Evolutionary conservation across 805 yeast species (phyloP), one percentile per base, ranked within the genome.

Genomic region (Metschnikowia hibisci): DNA sequence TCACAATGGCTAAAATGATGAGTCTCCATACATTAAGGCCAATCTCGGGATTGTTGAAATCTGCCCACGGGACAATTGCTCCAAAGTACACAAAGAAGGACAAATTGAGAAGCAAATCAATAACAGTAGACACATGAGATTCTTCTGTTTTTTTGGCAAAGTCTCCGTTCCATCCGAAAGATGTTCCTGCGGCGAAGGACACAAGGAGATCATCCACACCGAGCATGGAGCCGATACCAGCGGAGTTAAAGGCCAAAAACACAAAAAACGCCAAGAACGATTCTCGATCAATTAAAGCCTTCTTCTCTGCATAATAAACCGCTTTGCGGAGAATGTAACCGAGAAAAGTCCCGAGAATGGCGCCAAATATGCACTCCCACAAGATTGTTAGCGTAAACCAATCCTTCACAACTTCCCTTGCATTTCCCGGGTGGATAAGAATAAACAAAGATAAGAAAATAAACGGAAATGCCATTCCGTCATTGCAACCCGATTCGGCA

Each of bases 381-480:
- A 89, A 65, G 30, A 88, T 71, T 3, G 95, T 85, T 23, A 85
- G 66, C 44, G 81, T 69, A 45, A 89, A 71, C 91, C 96, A 89
- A 50, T 89, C 84, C 56, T 82, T 81, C 23, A 88, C 77, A 46
- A 89, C 85, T 48, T 77, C 80, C 3, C 80, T 76, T 2, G 81
- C 78, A 41, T 85, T 64, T 3, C 85, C 85, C 25, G 75, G 73
- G 58, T 84, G 80, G n/a, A 79, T 60, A 41, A 89, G 77, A 36
- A 88, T 59, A 57, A 83, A 77, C 48, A 87, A 66, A 2, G 93
- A 80, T 32, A 90, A 62, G 65, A 74, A 73, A 20, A 87, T 85
- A 58, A 89, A 89, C 0, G 97, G 97, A 58, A 87, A 89, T 0
- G 96, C 96, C 93, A 89, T 84, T 34, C 97, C 97, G 58, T 89